phyloP scores from a whole-genome alignment of 2,329 filamentous ascomycete species.

The Paracoccidioides lutzii region DNA sequence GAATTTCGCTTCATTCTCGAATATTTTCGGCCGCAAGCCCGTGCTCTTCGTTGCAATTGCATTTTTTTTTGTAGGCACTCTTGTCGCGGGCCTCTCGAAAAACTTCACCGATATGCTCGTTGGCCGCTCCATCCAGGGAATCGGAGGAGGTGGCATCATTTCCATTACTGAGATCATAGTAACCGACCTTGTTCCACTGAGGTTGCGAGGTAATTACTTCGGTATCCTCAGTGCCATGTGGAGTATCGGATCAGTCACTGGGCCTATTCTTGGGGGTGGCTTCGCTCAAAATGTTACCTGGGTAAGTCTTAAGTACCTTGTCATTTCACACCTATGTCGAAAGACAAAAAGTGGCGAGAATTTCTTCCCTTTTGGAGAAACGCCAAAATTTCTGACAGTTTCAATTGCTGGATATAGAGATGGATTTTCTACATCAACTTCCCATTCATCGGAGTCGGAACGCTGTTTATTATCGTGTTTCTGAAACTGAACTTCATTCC shows the following conservation, averaged over 20 bases:
- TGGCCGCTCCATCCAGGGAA: constrained; percentile 33
- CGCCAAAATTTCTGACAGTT: background rate
- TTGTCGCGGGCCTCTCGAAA: constrained; percentile 31
- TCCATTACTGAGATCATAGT: constrained; percentile 32
- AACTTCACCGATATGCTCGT: constrained; percentile 35
- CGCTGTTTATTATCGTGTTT: constrained; percentile 39
- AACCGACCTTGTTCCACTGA: constrained; percentile 33
- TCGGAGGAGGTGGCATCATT: constrained; percentile 35
- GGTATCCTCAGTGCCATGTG: constrained; percentile 30
- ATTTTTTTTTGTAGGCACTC: constrained; percentile 34
- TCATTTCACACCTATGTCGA: background rate
- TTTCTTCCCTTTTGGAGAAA: background rate
- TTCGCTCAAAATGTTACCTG: constrained; percentile 29
- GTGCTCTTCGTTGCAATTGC: constrained; percentile 28
- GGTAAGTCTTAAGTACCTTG: constrained; percentile 15
- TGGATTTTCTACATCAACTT: constrained; percentile 57
- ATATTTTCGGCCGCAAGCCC: constrained; percentile 36
- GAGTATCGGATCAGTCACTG: constrained; percentile 28
- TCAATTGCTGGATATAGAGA: constrained; percentile 31
- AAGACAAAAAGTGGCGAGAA: background rate
- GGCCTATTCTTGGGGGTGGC: constrained; percentile 31
- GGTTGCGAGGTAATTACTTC: constrained; percentile 28
- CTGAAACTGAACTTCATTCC: constrained; percentile 40
- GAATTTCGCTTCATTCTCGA: constrained; percentile 34
- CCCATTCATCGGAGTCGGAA: constrained; percentile 41